These are phyloP conservation scores for Massospora cicadina DNA, from an alignment of 371 early-diverging fungal genomes.

Conservation along the genomic window DNA sequence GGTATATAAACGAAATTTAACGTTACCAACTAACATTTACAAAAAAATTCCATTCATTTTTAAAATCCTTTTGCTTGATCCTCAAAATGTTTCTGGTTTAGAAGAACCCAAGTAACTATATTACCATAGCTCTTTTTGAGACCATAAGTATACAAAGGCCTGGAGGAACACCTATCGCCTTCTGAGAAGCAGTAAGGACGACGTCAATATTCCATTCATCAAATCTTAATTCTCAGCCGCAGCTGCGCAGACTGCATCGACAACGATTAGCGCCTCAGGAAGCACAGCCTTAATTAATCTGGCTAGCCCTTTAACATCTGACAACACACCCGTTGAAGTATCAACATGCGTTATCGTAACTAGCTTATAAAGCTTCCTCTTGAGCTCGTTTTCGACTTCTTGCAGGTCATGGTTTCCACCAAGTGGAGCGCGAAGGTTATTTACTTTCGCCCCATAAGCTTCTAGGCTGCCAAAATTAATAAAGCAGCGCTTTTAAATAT, in stretches of 20 bases:
- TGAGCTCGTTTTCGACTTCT: conserved; percentile 28
- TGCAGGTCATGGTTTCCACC: conserved; percentile 46
- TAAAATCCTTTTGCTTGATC: too few species aligned
- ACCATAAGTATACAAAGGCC: conserved; percentile 72
- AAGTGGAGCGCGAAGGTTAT: conserved; percentile 43
- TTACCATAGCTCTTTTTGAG: conserved; percentile 43
- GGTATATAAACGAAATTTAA: too few species aligned
- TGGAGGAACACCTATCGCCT: conserved; percentile 84
- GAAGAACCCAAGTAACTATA: too few species aligned
- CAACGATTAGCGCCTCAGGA: conserved; percentile 74
- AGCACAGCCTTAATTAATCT: conserved; percentile 51
- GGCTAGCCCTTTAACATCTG: conserved; percentile 61
- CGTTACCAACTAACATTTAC: too few species aligned
- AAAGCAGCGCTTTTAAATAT: not conserved
- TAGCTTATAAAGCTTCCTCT: conserved; percentile 49
- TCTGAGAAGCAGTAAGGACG: conserved; percentile 82
- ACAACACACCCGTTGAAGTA: conserved; percentile 85
- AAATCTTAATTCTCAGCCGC: conserved; percentile 83
- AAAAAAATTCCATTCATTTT: too few species aligned
- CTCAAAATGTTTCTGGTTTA: too few species aligned
- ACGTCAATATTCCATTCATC: conserved; percentile 85
- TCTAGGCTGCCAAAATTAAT: conserved; percentile 33
- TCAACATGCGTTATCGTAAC: conserved; percentile 91
- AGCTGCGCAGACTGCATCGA: conserved; percentile 93
- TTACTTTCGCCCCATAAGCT: conserved; percentile 74